phyloP scores from a whole-genome alignment of 2,329 filamentous ascomycete species.

The Microsporum canis region DNA sequence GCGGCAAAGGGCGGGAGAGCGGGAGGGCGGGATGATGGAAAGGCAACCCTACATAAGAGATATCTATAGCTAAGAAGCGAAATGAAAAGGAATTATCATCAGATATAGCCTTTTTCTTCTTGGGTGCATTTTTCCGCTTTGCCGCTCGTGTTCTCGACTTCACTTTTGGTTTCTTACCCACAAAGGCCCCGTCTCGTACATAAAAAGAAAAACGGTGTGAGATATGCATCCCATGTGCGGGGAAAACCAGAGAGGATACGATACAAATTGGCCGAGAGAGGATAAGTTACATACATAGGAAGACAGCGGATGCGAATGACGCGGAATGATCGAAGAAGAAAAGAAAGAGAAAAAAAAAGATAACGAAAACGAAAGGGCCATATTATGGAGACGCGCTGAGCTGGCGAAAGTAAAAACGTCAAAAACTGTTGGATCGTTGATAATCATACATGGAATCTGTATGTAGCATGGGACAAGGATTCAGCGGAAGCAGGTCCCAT shows the following conservation, averaged over 20 bases:
- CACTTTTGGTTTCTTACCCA: neutral
- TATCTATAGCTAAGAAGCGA: neutral
- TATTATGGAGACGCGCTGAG: neutral
- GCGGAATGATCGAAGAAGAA: neutral
- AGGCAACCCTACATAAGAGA: neutral
- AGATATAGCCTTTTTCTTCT: neutral
- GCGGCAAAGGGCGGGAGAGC: neutral
- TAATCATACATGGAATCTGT: neutral
- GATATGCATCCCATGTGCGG: neutral
- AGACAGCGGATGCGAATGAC: neutral
- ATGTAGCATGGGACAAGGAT: conserved; percentile 6
- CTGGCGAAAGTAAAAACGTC: neutral
- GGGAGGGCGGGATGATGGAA: neutral
- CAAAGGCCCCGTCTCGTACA: neutral
- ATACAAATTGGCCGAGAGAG: neutral
- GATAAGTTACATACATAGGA: too few species aligned
- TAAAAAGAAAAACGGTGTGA: neutral
- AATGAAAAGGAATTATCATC: neutral
- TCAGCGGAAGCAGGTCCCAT: conserved; percentile 7
- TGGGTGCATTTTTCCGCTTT: neutral
- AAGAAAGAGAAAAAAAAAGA: neutral
- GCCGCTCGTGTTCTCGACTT: neutral
- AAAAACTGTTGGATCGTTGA: neutral
- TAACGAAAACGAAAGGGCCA: neutral
- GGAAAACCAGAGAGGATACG: neutral